A percentile compares a stretch with the other conserved stretches of the same genome.
These are phyloP conservation scores for Medakamo hakoo DNA, from an alignment of 139 green algal genomes.

Conservation along the genomic window DNA sequence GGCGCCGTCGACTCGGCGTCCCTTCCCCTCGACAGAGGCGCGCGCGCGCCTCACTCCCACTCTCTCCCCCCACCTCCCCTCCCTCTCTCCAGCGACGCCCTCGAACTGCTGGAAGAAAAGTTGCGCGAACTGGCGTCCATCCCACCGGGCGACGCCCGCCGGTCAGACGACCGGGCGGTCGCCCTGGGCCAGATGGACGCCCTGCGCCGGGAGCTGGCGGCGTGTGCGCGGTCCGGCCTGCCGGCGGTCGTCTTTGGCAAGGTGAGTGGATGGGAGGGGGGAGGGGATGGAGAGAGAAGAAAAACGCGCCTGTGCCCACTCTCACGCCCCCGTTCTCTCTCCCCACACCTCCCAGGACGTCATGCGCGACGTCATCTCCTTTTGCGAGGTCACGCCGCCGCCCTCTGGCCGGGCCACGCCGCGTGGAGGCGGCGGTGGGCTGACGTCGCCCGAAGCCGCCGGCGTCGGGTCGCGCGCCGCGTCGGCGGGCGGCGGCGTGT, in stretches of 20 bases:
- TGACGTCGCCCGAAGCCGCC: neutral
- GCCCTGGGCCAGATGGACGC: neutral
- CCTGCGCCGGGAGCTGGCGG: neutral
- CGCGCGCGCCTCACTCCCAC: neutral
- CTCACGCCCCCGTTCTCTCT: neutral
- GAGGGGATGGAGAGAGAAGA: neutral
- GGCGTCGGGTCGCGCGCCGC: neutral
- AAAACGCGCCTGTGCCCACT: neutral
- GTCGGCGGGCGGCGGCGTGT: neutral
- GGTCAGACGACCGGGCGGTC: neutral
- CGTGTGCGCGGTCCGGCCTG: neutral
- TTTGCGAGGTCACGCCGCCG: neutral
- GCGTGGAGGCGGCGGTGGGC: too few relatives aligned
- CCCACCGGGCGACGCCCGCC: too few relatives aligned
- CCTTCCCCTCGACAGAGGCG: neutral
- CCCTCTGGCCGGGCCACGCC: neutral
- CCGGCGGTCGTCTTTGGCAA: neutral
- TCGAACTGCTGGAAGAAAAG: neutral
- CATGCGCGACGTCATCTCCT: neutral
- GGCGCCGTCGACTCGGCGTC: too few relatives aligned
- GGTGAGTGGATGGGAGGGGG: neutral
- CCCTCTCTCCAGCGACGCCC: neutral
- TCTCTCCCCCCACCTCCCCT: neutral
- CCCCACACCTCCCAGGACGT: neutral
- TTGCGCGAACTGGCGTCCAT: neutral